Base-by-base conservation (phyloP, 2,329 filamentous ascomycete genomes). In the Pezicula radicicola region DNA sequence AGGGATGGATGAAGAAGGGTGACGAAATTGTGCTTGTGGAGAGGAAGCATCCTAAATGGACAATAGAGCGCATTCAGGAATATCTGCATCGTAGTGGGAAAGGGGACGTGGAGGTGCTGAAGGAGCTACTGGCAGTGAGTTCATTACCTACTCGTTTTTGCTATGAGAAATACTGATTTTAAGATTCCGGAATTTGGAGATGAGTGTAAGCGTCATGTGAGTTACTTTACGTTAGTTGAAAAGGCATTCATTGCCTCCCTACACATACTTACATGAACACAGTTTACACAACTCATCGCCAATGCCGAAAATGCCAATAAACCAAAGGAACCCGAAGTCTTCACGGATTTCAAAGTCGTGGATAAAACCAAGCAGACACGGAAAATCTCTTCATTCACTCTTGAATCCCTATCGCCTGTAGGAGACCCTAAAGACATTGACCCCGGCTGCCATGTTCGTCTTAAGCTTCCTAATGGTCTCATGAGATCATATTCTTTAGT, bases 401-500 rank as follows among this genome's bases (percentile, higher is more conserved):
- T 87, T 3, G 75, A 83, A 60, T 71, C 75, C 0, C 61, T 72
- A 0, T 66, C 65, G 2, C 64, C 68, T 0, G 61, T 72, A 1
- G 53, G 61, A 0, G 69, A 71, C 2, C 63, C 64, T 0, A 66
- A 70, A 0, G 58, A 68, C 2, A 64, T 75, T 2, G 61, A 69
- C 25, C 72, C 63, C 0, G 83, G 81, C 2, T 73, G 76, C 9
- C 82, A 87, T 60, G 80, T 78, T 0, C 75, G 77, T 37, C 60
- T 88, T 19, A 79, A 73, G 57, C 70, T 88, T 1, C 77, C 76
- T 1, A 79, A 78, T 37, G 79, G 78, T 0, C 67, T 87, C 0
- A 65, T 80, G 1, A 71, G 85, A 9, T 75, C 78, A 0, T 88
- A 87, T 61, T 87, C 83, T 0, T 69, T 88, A 35, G 77, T 85